phyloP scores from a whole-genome alignment of 345 rosid genomes.

The Populus deltoides region DNA sequence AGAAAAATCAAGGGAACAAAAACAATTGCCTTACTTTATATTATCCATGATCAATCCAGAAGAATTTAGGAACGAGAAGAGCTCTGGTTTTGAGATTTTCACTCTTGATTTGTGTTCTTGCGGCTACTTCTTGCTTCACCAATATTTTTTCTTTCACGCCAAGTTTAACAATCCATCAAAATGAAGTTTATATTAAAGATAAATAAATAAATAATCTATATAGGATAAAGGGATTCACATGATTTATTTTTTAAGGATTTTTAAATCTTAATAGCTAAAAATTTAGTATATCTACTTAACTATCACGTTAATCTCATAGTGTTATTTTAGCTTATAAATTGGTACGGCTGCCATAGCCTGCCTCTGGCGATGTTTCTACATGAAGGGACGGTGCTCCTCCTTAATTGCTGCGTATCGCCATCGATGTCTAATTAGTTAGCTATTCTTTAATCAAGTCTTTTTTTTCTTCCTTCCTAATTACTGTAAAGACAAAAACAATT shows the following conservation, averaged over 20 bases:
- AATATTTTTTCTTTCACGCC: too few relatives aligned
- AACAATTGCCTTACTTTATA: background rate
- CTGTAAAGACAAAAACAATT: background rate
- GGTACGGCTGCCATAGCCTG: background rate
- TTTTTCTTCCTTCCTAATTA: background rate
- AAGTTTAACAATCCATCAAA: background rate
- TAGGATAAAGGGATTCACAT: background rate
- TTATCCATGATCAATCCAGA: background rate
- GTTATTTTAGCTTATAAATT: background rate
- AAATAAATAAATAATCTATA: background rate
- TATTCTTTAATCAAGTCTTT: too few relatives aligned
- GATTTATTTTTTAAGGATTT: background rate
- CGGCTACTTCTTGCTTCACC: background rate
- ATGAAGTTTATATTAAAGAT: background rate
- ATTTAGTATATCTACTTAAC: background rate
- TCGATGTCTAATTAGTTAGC: background rate
- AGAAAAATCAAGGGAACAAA: background rate
- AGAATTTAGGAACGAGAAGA: background rate
- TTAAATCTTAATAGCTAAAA: background rate
- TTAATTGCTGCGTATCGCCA: background rate
- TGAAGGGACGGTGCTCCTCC: background rate
- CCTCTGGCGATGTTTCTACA: background rate
- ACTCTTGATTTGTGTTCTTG: background rate
- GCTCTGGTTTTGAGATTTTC: background rate
- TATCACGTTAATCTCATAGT: background rate